These are phyloP conservation scores for Penicillium argentinense DNA, from an alignment of 495 filamentous ascomycete species.

Conservation along the genomic window DNA sequence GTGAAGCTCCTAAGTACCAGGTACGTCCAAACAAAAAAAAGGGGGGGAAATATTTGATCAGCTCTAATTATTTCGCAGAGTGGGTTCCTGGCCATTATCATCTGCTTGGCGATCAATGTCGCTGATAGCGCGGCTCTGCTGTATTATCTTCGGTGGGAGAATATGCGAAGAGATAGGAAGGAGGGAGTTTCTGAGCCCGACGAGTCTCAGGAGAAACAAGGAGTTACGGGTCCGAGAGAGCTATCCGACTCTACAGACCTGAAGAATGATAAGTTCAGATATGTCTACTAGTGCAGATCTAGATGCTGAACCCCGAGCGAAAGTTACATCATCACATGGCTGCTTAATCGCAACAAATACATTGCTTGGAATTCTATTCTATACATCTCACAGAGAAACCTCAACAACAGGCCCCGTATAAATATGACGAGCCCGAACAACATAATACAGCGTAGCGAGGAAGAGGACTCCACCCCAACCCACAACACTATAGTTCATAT, in stretches of 20 bases:
- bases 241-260: conserved; percentile 15
- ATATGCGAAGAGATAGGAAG: conserved; percentile 11
- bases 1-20: conserved; percentile 27
- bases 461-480: conserved; percentile 37
- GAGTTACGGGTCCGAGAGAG: background rate
- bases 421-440: conserved; percentile 22
- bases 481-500: conserved; percentile 49
- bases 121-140: conserved; percentile 8
- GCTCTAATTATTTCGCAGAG: conserved; percentile 8
- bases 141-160: conserved; percentile 20
- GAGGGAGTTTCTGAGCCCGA: background rate
- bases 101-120: conserved; percentile 20
- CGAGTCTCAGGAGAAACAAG: conserved; percentile 3
- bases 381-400: conserved; percentile 6
- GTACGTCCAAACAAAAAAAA: conserved; percentile 1
- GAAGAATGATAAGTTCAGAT: conserved; percentile 15
- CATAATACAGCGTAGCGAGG: conserved; percentile 33
- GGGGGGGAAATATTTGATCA: too few species aligned
- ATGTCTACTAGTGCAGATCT: conserved; percentile 11
- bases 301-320: too few species aligned
- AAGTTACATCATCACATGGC: too few species aligned
- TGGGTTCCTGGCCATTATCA: conserved; percentile 20
- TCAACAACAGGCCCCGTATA: conserved; percentile 33
- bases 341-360: too few species aligned
- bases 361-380: too few species aligned